These are phyloP conservation scores for Tetrapisispora arboricola DNA, from an alignment of 805 yeast species.

Conservation along the genomic window DNA sequence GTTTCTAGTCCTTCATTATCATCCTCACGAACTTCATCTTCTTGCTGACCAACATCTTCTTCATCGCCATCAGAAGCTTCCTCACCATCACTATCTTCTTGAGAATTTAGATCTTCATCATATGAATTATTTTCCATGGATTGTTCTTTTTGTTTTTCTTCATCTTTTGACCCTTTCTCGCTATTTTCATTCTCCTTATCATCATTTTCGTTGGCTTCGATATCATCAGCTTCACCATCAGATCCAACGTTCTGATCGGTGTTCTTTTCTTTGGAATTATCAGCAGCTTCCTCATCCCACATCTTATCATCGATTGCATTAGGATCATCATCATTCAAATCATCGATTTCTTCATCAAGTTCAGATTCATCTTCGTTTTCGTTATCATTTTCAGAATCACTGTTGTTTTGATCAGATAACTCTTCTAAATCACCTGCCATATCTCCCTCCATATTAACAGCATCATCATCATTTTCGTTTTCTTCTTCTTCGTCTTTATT, in stretches of 20 bases:
- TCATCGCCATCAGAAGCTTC: constrained; percentile 39
- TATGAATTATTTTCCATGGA: constrained; percentile 16
- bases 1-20: constrained; percentile 62
- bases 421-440: constrained; percentile 93
- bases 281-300: constrained; percentile 92
- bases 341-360: constrained; percentile 80
- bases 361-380: constrained; percentile 56
- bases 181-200: constrained; percentile 24
- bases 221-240: constrained; percentile 36
- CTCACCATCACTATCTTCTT: constrained; percentile 37
- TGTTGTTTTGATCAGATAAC: constrained; percentile 56
- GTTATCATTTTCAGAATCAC: constrained; percentile 37
- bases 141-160: constrained; percentile 23
- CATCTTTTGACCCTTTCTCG: constrained; percentile 18
- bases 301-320: constrained; percentile 92
- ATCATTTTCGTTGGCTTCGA: constrained; percentile 33
- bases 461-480: constrained; percentile 46
- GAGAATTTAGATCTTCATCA: neutral
- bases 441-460: constrained; percentile 91
- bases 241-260: constrained; percentile 59
- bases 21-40: constrained; percentile 62
- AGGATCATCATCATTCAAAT: constrained; percentile 83
- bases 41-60: constrained; percentile 74
- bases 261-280: constrained; percentile 70
- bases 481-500: constrained; percentile 48